Evolutionary conservation across 2,329 filamentous ascomycete genomes (phyloP).

Genomic region (Fusarium euwallaceae): DNA sequence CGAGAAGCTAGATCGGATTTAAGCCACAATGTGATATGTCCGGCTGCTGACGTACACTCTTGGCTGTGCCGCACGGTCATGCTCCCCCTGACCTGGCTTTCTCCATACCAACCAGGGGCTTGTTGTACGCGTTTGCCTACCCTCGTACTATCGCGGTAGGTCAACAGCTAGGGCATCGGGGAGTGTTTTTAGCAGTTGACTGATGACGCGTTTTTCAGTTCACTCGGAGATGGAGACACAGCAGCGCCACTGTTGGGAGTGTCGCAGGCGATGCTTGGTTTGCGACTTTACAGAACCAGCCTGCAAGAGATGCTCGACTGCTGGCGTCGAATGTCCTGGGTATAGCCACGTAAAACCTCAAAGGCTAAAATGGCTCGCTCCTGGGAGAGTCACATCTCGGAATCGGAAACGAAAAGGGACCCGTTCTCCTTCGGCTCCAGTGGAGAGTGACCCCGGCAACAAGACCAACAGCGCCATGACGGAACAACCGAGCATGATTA

Average conservation of each 20-base stretch:
- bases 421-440: not conserved
- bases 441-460: not conserved
- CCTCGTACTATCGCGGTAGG: not conserved
- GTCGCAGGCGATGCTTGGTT: not conserved
- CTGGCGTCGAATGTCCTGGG: not conserved
- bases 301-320: not conserved
- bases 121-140: not conserved
- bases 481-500: fast-evolving
- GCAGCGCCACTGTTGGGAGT: not conserved
- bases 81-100: not conserved
- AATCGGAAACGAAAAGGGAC: not conserved
- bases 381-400: not conserved
- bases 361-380: not conserved
- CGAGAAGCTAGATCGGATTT: not conserved
- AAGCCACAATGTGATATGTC: not conserved
- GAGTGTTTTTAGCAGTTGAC: not conserved
- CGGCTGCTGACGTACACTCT: not conserved
- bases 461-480: not conserved
- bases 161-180: not conserved
- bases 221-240: not conserved
- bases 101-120: not conserved
- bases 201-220: not conserved
- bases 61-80: not conserved
- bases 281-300: not conserved
- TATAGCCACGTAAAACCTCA: not conserved